These are phyloP conservation scores for Coemansia sp. DNA, from an alignment of 192 early-diverging fungal genomes.

Conservation along the genomic window DNA sequence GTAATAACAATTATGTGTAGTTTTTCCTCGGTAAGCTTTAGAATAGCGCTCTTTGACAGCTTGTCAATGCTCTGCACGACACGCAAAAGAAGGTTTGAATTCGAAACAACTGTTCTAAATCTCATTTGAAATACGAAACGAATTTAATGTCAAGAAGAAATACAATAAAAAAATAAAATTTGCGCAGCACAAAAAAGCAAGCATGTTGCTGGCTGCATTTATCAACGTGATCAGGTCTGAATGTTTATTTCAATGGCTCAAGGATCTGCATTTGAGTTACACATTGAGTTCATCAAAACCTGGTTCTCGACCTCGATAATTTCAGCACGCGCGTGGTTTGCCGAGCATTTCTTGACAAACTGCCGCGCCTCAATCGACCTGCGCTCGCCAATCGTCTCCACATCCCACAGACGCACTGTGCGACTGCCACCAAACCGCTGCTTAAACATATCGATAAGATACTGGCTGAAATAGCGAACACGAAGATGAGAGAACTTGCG, in stretches of 20 bases:
- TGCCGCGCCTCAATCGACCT: too few relatives aligned
- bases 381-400: constrained; percentile 30
- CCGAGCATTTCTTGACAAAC: too few relatives aligned
- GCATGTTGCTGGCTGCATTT: too few relatives aligned
- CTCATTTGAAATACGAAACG: too few relatives aligned
- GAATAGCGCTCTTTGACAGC: constrained; percentile 62
- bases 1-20: constrained; percentile 65
- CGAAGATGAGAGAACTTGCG: constrained; percentile 38
- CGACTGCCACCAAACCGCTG: constrained; percentile 5
- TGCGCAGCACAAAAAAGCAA: background rate
- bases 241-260: too few relatives aligned
- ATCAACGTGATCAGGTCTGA: too few relatives aligned
- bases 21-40: constrained; percentile 62
- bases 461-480: constrained; percentile 18
- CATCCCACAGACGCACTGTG: constrained; percentile 42
- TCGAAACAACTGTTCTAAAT: constrained; percentile 5
- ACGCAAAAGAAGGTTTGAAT: constrained; percentile 39
- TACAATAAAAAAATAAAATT: too few relatives aligned
- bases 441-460: constrained; percentile 21
- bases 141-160: too few relatives aligned
- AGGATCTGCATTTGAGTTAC: too few relatives aligned
- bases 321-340: too few relatives aligned
- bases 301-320: too few relatives aligned
- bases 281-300: too few relatives aligned
- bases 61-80: constrained; percentile 63